phyloP scores from a whole-genome alignment of 345 rosid species.

The Toxicodendron radicans region DNA sequence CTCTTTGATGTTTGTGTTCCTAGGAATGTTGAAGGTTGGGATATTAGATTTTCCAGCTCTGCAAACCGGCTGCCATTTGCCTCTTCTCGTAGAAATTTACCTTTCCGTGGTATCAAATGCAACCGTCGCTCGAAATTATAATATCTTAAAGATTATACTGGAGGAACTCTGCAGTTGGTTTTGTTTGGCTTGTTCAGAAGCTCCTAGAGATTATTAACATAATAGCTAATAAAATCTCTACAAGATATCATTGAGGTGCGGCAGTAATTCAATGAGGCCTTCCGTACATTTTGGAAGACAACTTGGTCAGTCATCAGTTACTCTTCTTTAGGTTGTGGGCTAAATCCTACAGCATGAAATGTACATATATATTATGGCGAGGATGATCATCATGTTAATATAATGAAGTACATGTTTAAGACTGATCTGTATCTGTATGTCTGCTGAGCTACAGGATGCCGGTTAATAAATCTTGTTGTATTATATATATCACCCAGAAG shows the following conservation, averaged over 20 bases:
- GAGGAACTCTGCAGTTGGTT: conserved; percentile 4
- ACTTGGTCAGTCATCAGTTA: not conserved
- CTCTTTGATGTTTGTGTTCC: conserved; percentile 89
- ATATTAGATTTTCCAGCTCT: conserved; percentile 73
- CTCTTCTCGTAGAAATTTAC: conserved; percentile 54
- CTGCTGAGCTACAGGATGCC: not conserved
- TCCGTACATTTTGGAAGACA: conserved; percentile 14
- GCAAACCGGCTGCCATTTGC: conserved; percentile 69
- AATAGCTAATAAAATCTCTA: not conserved
- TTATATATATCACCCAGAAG: not conserved
- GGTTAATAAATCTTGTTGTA: not conserved
- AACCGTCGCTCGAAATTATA: conserved; percentile 67
- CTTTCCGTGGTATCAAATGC: conserved; percentile 46
- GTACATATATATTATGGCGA: conserved; percentile 17
- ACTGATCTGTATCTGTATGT: not conserved
- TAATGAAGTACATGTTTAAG: conserved; percentile 5
- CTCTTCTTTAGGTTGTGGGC: conserved; percentile 4
- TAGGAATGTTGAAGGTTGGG: conserved; percentile 96
- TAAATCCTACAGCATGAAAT: conserved; percentile 23
- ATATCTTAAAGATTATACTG: not conserved
- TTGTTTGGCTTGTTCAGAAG: conserved; percentile 5
- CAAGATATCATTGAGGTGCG: not conserved
- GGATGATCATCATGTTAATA: not conserved
- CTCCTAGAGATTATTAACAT: conserved; percentile 6
- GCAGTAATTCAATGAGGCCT: not conserved